Conservation (phyloP, 805 yeast genomes). For the Kuraishia molischiana region DNA sequence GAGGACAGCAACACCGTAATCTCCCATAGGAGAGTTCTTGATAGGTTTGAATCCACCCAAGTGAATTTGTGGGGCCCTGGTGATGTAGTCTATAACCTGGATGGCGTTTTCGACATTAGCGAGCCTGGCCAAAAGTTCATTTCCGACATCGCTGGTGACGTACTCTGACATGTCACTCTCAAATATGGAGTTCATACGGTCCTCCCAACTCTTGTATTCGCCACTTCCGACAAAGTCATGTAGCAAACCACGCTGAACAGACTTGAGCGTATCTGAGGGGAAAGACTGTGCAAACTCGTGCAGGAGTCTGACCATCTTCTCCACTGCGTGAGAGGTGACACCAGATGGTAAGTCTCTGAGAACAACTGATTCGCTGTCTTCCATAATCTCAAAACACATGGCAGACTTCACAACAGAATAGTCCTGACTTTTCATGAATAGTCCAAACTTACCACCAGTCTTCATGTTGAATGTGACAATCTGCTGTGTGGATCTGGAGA, state of each 20-base stretch:
- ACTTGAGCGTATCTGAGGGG: conserved; percentile 22
- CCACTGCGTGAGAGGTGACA: not conserved
- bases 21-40: conserved; percentile 12
- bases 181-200: conserved; percentile 28
- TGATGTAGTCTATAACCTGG: conserved; percentile 24
- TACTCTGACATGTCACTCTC: conserved; percentile 27
- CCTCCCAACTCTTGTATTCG: conserved; percentile 7
- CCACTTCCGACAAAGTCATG: conserved; percentile 19
- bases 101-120: conserved; percentile 26
- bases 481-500: conserved; percentile 51
- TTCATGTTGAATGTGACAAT: conserved; percentile 40
- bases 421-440: conserved; percentile 24
- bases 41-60: conserved; percentile 10
- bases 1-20: conserved; percentile 13
- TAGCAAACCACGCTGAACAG: conserved; percentile 24
- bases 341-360: not conserved
- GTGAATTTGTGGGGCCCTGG: conserved; percentile 17
- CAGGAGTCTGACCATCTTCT: conserved; percentile 11
- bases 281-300: conserved; percentile 27
- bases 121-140: conserved; percentile 28
- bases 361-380: not conserved
- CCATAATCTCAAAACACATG: conserved; percentile 18
- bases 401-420: conserved; percentile 23
- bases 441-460: conserved; percentile 17
- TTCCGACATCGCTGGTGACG: conserved; percentile 27